Evolutionary conservation across 148 eudicot species (phyloP), one percentile per base, ranked within the genome.

Genomic region (Fallopia convolvulus): DNA sequence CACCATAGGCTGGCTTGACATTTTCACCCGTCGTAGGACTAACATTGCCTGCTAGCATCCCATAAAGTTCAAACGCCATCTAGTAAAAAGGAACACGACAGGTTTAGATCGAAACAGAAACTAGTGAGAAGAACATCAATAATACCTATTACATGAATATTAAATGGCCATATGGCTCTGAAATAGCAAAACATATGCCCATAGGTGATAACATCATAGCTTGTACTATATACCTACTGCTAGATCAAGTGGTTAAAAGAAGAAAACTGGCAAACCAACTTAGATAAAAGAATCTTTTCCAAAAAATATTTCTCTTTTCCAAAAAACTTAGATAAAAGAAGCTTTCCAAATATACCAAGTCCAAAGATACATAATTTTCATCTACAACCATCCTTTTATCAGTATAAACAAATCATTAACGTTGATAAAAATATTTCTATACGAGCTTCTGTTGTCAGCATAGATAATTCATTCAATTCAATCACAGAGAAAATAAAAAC

Each of bases 11-110:
- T 75, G 98, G 98, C 83, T 85, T 90, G 73, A 93, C 90, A 82
- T 86, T 91, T 86, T 93, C 98, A 53, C 97, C 98, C 0, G 97
- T 93, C 84, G 81, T 84, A 33, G 94, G 89, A 80, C 98, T 93
- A 58, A 93, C 89, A 86, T 85, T 90, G 77, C 98, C 97, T 83
- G 98, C 94, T 32, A 91, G 89, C 97, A 93, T 87, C 36, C 97
- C 94, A 72, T 93, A 91, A 65, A 91, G 85, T 79, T 93, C 97
- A 85, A 89, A 93, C 2, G 97, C 98, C 97, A 93, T 91, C 98
- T 93, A 74, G 11, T 41, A 14, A 68, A 39, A 68, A 33, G 36
- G 39, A 36, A 36, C 5, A 68, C 3, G 11, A 26, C 14, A 63
- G 7, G 41, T 14, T 17, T 26, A 33, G 7, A 33, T 65, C 17